Conservation (phyloP, 2,329 filamentous ascomycete species). For the Pestalotiopsis sp. region DNA sequence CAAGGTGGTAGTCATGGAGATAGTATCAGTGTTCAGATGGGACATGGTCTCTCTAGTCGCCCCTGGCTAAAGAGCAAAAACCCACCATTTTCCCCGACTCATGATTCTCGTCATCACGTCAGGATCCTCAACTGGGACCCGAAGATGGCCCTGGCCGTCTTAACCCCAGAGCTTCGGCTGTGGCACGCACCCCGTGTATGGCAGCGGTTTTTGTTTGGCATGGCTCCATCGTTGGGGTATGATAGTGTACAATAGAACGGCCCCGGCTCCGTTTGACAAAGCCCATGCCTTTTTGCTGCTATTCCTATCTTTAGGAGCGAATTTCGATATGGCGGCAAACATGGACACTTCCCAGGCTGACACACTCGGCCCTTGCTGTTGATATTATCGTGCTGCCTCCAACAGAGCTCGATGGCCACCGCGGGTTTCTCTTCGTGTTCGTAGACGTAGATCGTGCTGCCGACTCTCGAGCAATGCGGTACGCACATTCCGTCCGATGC, state of each 20-base stretch:
- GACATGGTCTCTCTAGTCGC: conserved; percentile 3
- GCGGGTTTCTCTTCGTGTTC: no score
- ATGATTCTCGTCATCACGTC: neutral
- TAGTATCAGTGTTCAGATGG: neutral
- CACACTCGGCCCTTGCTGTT: neutral
- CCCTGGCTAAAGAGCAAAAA: conserved; percentile 3
- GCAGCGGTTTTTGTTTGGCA: neutral
- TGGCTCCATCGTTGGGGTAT: neutral
- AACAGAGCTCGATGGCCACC: no score
- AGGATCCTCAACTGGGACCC: neutral
- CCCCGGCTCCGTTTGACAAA: neutral
- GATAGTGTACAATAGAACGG: neutral
- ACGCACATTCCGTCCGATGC: neutral
- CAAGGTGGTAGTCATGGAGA: conserved; percentile 3
- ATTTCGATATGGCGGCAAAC: neutral
- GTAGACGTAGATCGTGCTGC: no score
- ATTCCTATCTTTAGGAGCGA: neutral
- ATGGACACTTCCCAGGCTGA: neutral
- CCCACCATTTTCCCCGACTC: conserved; percentile 7
- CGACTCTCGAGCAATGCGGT: neutral
- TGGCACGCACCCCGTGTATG: conserved; percentile 3
- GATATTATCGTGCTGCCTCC: neutral
- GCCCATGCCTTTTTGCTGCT: neutral
- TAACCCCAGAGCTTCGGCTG: conserved; percentile 12
- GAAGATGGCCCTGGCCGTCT: neutral